Percentiles rank a stretch among this genome's conserved stretches.
phyloP scores from a whole-genome alignment of 2,329 filamentous ascomycete genomes.

The Colletotrichum zoysiae region DNA sequence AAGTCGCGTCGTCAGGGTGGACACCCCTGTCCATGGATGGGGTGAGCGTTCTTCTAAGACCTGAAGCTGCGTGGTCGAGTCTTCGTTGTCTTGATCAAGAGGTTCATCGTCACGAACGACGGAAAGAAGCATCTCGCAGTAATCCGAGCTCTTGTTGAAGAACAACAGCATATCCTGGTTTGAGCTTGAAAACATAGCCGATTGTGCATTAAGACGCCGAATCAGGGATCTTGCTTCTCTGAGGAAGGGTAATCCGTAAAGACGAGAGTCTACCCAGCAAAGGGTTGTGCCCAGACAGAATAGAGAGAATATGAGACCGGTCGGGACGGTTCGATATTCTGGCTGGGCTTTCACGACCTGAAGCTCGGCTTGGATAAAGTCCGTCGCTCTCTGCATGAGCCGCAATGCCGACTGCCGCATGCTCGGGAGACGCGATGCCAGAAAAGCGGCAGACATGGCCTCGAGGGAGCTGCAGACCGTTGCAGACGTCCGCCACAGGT shows the following conservation, averaged over 20 bases:
- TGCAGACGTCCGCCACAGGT: slow-evolving; percentile 53
- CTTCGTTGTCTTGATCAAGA: slow-evolving; percentile 15
- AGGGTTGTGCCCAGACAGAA: slow-evolving; percentile 57
- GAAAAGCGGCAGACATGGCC: slow-evolving; percentile 56
- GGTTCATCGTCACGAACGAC: slow-evolving; percentile 52
- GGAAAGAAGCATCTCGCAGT: slow-evolving; percentile 56
- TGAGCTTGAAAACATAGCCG: slow-evolving; percentile 32
- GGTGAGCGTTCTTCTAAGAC: slow-evolving; percentile 38
- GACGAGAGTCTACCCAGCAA: slow-evolving; percentile 55
- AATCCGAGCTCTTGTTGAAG: slow-evolving; percentile 55
- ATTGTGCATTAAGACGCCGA: slow-evolving; percentile 45
- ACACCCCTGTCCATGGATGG: slow-evolving; percentile 56
- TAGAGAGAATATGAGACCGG: slow-evolving; percentile 53
- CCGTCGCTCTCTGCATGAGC: slow-evolving; percentile 52
- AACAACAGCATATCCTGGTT: slow-evolving; percentile 51
- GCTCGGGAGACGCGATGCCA: slow-evolving; percentile 52
- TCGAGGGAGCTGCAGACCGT: slow-evolving; percentile 55
- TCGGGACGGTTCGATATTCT: slow-evolving; percentile 46
- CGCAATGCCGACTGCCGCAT: slow-evolving; percentile 51
- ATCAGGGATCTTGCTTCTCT: slow-evolving; percentile 48
- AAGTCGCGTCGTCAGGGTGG: slow-evolving; percentile 49
- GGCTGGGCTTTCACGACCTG: slow-evolving; percentile 45
- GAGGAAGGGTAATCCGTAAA: slow-evolving; percentile 51
- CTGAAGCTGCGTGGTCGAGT: slow-evolving; percentile 1
- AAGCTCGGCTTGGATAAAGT: slow-evolving; percentile 52